Conservation (phyloP, 495 filamentous ascomycete species). For the Platismatia glauca region DNA sequence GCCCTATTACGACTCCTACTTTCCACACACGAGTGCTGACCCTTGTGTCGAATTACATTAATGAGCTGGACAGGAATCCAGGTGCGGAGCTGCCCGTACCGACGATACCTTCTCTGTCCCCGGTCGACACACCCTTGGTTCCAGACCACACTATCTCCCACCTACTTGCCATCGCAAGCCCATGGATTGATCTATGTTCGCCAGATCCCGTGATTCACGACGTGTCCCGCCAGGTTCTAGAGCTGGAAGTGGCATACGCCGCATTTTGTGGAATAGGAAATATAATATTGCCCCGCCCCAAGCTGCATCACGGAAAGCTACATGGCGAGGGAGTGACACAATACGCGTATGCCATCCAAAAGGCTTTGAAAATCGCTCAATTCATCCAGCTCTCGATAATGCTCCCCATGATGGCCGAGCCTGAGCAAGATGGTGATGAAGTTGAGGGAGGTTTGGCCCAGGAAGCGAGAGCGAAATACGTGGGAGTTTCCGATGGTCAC, state of each 20-base stretch:
- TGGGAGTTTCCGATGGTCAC: constrained; percentile 29
- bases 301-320: constrained; percentile 38
- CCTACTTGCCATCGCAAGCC: constrained; percentile 62
- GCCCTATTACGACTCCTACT: constrained; percentile 72
- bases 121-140: constrained; percentile 62
- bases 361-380: constrained; percentile 60
- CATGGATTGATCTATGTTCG: constrained; percentile 87
- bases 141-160: constrained; percentile 64
- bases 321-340: constrained; percentile 47
- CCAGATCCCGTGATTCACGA: constrained; percentile 70
- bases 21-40: constrained; percentile 70
- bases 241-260: constrained; percentile 85
- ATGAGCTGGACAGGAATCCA: constrained; percentile 32
- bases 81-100: constrained; percentile 37
- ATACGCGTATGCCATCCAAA: constrained; percentile 78
- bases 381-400: constrained; percentile 75
- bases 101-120: constrained; percentile 59
- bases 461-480: constrained; percentile 47
- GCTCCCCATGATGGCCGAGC: constrained; percentile 63
- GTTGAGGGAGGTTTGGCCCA: constrained; percentile 49
- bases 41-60: constrained; percentile 51
- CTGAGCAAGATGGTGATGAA: constrained; percentile 38
- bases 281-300: constrained; percentile 71
- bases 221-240: constrained; percentile 79
- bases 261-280: constrained; percentile 85